Evolutionary conservation across 331 rosid genomes (phyloP).

Genomic region (Prunus yedoensis): DNA sequence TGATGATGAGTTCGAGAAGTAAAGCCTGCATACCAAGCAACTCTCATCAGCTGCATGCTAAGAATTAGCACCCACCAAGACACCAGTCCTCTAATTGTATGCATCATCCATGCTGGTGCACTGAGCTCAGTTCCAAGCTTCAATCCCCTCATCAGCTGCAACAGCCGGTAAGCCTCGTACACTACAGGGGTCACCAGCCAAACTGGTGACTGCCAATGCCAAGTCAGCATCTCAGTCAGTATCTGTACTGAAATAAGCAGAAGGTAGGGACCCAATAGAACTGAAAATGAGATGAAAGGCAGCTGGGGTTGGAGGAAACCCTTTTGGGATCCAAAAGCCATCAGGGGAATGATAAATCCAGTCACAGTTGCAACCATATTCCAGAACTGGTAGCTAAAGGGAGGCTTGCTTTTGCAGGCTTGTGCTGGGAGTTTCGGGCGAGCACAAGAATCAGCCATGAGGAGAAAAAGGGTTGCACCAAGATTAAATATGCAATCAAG

Average conservation of each 20-base stretch:
- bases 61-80: slow-evolving; percentile 95
- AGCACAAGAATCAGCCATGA: slow-evolving; percentile 86
- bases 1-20: slow-evolving; percentile 37
- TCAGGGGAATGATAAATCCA: slow-evolving; percentile 61
- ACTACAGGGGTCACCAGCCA: slow-evolving; percentile 91
- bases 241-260: slow-evolving; percentile 74
- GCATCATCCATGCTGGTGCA: slow-evolving; percentile 81
- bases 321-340: slow-evolving; percentile 64
- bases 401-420: slow-evolving; percentile 65
- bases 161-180: slow-evolving; percentile 73
- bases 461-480: slow-evolving; percentile 87
- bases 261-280: slow-evolving; percentile 76
- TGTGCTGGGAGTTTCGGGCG: slow-evolving; percentile 50
- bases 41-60: slow-evolving; percentile 95
- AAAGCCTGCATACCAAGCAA: slow-evolving; percentile 92
- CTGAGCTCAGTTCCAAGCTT: slow-evolving; percentile 74
- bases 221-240: slow-evolving; percentile 79
- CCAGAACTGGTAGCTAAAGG: slow-evolving; percentile 88
- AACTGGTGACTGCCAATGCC: slow-evolving; percentile 96
- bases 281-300: slow-evolving; percentile 60
- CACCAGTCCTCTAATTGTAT: slow-evolving; percentile 72
- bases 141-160: slow-evolving; percentile 94
- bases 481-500: slow-evolving; percentile 87
- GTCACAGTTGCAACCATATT: slow-evolving; percentile 67
- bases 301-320: slow-evolving; percentile 70